phyloP scores from a whole-genome alignment of 2,329 filamentous ascomycete species.

The Verticillium alfalfae region DNA sequence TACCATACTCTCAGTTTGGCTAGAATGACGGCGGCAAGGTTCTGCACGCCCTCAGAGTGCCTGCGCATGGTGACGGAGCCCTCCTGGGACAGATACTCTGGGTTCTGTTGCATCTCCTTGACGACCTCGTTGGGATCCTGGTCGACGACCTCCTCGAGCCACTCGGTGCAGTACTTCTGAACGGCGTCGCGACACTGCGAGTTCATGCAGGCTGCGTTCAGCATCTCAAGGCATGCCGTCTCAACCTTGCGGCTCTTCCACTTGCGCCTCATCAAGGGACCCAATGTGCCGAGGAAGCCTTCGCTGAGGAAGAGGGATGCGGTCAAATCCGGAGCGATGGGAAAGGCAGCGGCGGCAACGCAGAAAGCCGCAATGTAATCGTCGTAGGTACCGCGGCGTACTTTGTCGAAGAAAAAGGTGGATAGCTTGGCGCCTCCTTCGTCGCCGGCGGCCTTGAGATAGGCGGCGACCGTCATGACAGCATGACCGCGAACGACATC shows the following conservation, averaged over 20 bases:
- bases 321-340: slow-evolving; percentile 71
- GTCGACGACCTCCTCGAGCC: slow-evolving; percentile 79
- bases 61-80: slow-evolving; percentile 55
- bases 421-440: slow-evolving; percentile 65
- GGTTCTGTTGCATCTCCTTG: slow-evolving; percentile 44
- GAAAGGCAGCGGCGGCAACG: slow-evolving; percentile 83
- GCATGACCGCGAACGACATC: slow-evolving; percentile 73
- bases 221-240: slow-evolving; percentile 77
- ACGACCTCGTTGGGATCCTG: slow-evolving; percentile 58
- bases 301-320: slow-evolving; percentile 80
- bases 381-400: slow-evolving; percentile 73
- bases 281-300: slow-evolving; percentile 74
- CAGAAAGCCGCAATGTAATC: slow-evolving; percentile 90
- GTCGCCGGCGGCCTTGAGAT: slow-evolving; percentile 71
- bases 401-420: slow-evolving; percentile 67
- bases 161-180: slow-evolving; percentile 76
- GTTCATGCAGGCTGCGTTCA: slow-evolving; percentile 89
- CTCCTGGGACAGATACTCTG: slow-evolving; percentile 51
- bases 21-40: slow-evolving; percentile 68
- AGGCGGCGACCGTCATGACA: slow-evolving; percentile 74
- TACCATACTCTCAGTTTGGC: slow-evolving; percentile 61
- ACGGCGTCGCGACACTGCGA: slow-evolving; percentile 76
- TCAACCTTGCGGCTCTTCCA: slow-evolving; percentile 84
- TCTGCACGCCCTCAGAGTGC: slow-evolving; percentile 57
- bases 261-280: slow-evolving; percentile 69